phyloP scores from a whole-genome alignment of 202 grass and related monocot genomes.

The Saccharum hybrid region DNA sequence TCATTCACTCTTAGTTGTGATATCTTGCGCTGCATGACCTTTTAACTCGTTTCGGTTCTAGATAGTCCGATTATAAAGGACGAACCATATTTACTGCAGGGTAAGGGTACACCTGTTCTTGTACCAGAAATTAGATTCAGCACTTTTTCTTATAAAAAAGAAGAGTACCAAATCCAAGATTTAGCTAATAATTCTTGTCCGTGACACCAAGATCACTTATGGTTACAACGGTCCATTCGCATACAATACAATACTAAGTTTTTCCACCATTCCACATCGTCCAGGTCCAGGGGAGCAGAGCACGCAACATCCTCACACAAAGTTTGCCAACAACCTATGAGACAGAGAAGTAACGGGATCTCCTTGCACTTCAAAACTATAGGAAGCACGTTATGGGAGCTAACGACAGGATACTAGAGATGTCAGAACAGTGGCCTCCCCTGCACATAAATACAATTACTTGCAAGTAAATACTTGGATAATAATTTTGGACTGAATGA shows the following conservation, averaged over 20 bases:
- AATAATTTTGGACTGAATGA: not conserved
- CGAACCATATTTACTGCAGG: no score
- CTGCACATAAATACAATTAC: constrained; percentile 18
- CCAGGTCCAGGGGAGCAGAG: not conserved
- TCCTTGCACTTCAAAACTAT: not conserved
- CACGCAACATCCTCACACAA: not conserved
- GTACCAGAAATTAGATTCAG: no score
- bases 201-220: not conserved
- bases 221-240: not conserved
- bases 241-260: not conserved
- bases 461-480: not conserved
- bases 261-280: not conserved
- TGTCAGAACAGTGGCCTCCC: not conserved
- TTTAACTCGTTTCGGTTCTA: no score
- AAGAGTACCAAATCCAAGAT: not conserved
- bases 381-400: not conserved
- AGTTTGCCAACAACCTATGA: not conserved
- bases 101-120: no score
- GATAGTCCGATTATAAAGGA: no score
- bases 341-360: not conserved
- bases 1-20: no score
- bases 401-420: not conserved
- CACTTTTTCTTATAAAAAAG: not conserved
- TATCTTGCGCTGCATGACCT: no score
- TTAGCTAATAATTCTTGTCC: not conserved